Conservation (phyloP, 371 early-diverging fungal species). For the Mucor lusitanicus region DNA sequence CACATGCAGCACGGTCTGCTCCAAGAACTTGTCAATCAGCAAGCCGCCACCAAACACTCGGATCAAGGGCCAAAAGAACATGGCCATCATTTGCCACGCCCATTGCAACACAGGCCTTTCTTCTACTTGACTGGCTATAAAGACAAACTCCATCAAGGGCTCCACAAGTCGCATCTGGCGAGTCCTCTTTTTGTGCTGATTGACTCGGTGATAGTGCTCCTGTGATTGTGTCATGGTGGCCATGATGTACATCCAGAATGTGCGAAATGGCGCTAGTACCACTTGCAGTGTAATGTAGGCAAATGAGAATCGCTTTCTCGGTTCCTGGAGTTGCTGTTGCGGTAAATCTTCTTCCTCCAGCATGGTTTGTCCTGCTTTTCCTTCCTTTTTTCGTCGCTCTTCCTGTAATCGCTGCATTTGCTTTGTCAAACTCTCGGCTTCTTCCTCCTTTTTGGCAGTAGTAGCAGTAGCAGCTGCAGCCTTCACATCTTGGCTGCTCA, state of each 20-base stretch:
- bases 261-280: slow-evolving; percentile 34
- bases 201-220: slow-evolving; percentile 43
- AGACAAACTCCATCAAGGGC: slow-evolving; percentile 38
- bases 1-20: slow-evolving; percentile 57
- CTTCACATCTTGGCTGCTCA: slow-evolving; percentile 10
- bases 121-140: slow-evolving; percentile 36
- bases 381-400: slow-evolving; percentile 24
- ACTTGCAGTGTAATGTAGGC: slow-evolving; percentile 50
- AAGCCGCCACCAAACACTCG: slow-evolving; percentile 48
- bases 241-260: slow-evolving; percentile 36
- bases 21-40: slow-evolving; percentile 55
- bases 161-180: slow-evolving; percentile 40
- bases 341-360: slow-evolving; percentile 14
- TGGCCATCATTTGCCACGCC: slow-evolving; percentile 48
- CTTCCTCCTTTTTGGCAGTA: background rate
- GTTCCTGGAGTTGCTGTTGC: slow-evolving; percentile 13
- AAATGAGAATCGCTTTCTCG: slow-evolving; percentile 40
- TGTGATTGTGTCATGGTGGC: slow-evolving; percentile 46
- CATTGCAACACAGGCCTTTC: slow-evolving; percentile 41
- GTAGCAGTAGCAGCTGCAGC: slow-evolving; percentile 3
- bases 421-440: slow-evolving; percentile 28
- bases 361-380: slow-evolving; percentile 10
- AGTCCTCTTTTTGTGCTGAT: slow-evolving; percentile 41
- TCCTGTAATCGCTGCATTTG: slow-evolving; percentile 47
- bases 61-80: slow-evolving; percentile 51